Percentiles rank a stretch among this genome's conserved stretches.
Evolutionary conservation across 2,329 filamentous ascomycete genomes (phyloP).

Genomic region (Fusarium secorum): DNA sequence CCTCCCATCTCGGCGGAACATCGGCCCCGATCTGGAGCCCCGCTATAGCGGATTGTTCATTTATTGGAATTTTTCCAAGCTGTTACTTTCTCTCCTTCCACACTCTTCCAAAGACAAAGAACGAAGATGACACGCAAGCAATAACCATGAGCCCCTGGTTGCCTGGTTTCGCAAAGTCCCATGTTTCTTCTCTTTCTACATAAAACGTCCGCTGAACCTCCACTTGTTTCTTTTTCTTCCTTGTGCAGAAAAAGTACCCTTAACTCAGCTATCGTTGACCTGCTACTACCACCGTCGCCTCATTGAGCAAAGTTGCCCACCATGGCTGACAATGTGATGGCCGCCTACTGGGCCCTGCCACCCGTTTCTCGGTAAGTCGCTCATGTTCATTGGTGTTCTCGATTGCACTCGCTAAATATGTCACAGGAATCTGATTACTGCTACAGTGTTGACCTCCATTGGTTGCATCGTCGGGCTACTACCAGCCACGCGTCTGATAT

Average conservation of each 20-base stretch:
- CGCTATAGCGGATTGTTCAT: constrained; percentile 38
- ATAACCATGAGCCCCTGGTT: constrained; percentile 46
- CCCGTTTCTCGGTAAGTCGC: constrained; percentile 52
- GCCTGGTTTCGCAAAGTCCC: constrained; percentile 38
- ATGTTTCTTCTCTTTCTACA: constrained; percentile 31
- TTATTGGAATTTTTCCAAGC: constrained; percentile 37
- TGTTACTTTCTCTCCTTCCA: constrained; percentile 28
- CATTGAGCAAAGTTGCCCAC: constrained; percentile 46
- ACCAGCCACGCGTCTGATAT: constrained; percentile 59
- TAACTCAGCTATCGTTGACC: constrained; percentile 25
- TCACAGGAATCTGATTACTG: constrained; percentile 71
- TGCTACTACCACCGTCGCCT: constrained; percentile 1
- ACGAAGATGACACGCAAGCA: constrained; percentile 49
- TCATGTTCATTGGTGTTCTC: neutral
- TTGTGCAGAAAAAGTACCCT: constrained; percentile 2
- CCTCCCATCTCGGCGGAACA: constrained; percentile 13
- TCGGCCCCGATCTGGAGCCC: constrained; percentile 28
- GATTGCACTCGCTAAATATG: constrained; percentile 29
- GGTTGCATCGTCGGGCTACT: constrained; percentile 65
- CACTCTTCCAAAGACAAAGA: constrained; percentile 34
- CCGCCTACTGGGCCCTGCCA: constrained; percentile 52
- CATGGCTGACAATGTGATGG: constrained; percentile 45
- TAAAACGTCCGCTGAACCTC: constrained; percentile 20
- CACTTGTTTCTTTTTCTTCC: constrained; percentile 6
- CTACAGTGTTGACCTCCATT: constrained; percentile 67